Base-by-base conservation (phyloP, 176 grass and related monocot species). In the Poa pratensis region DNA sequence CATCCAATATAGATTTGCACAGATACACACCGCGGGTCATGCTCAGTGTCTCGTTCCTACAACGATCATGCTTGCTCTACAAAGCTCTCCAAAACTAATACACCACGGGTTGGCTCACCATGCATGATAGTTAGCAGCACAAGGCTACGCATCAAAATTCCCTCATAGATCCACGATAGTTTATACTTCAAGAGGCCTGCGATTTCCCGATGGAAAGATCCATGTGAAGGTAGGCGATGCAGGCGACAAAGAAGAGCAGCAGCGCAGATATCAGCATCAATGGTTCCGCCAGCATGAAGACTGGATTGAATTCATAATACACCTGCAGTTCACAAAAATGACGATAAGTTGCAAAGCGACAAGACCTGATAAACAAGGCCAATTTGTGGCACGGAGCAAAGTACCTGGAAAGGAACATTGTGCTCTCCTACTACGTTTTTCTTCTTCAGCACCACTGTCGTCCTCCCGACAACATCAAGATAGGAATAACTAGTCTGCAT, bases 341-440 rank as follows among this genome's bases (percentile, higher is more conserved):
- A 18, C 8, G 71, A 2, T 64, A 24, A 82, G 34, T 48, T n/a
- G 22, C 5, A 6, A 45, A 63, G 2, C 72, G 10, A 18, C 30
- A 16, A 55, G 9, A 81, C 28, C 18, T 26, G 83, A 84, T 13
- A 57, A 85, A 61, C 16, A 85, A 50, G 35, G 42, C 28, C 30
- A 37, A 68, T 20, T 17, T 68, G 65, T 37, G 65, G 30, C 16
- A 68, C 9, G 77, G 42, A 30, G 51, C 37, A 45, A 65, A 57
- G 55, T 91, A 94, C 92, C 92, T 94, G 92, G 84, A 94, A 94
- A 40, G 93, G 90, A 64, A 69, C 77, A 72, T 92, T 92, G 69
- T 90, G 88, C 50, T 94, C 93, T 70, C 87, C 90, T 61, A 92
- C 85, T 51, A 94, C 70, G 76, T 94, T 94, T 84, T 39, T 88